phyloP scores from a whole-genome alignment of 805 yeast species.

The Isabelozyma gotoi region DNA sequence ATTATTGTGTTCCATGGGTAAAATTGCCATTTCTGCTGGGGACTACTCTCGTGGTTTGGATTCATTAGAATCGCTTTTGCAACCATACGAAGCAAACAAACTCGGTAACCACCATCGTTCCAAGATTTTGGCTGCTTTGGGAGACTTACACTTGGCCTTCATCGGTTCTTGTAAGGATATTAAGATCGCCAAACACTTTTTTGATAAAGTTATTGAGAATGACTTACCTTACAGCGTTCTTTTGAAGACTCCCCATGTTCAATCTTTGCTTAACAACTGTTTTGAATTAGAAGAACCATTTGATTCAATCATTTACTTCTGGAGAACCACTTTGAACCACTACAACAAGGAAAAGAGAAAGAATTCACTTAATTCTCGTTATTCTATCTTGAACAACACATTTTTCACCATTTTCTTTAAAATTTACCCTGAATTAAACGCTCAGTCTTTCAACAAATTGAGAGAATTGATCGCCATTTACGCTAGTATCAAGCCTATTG shows the following conservation, averaged over 20 bases:
- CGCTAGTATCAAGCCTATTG: constrained; percentile 56
- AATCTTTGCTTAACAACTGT: constrained; percentile 60
- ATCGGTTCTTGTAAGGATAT: constrained; percentile 77
- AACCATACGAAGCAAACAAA: constrained; percentile 38
- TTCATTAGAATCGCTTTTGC: constrained; percentile 59
- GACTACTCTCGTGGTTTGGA: constrained; percentile 66
- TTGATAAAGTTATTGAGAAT: constrained; percentile 65
- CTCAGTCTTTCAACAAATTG: constrained; percentile 57
- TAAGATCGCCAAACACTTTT: constrained; percentile 68
- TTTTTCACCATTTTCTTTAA: constrained; percentile 70
- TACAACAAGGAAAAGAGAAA: constrained; percentile 42
- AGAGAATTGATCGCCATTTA: constrained; percentile 57
- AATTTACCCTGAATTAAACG: constrained; percentile 49
- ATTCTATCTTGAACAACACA: constrained; percentile 68
- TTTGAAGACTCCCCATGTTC: constrained; percentile 72
- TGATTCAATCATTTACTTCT: constrained; percentile 56
- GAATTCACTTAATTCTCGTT: constrained; percentile 62
- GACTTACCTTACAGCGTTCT: constrained; percentile 73
- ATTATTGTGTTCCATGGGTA: constrained; percentile 69
- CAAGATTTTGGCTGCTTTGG: constrained; percentile 49
- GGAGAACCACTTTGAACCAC: constrained; percentile 60
- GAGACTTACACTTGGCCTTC: constrained; percentile 74
- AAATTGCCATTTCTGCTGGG: constrained; percentile 65
- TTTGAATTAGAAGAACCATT: constrained; percentile 57
- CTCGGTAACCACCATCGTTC: constrained; percentile 4